A percentile compares a stretch with the other conserved stretches of the same genome.
Evolutionary conservation across 2,329 filamentous ascomycete genomes (phyloP).

Genomic region (Aspergillus transmontanensis): DNA sequence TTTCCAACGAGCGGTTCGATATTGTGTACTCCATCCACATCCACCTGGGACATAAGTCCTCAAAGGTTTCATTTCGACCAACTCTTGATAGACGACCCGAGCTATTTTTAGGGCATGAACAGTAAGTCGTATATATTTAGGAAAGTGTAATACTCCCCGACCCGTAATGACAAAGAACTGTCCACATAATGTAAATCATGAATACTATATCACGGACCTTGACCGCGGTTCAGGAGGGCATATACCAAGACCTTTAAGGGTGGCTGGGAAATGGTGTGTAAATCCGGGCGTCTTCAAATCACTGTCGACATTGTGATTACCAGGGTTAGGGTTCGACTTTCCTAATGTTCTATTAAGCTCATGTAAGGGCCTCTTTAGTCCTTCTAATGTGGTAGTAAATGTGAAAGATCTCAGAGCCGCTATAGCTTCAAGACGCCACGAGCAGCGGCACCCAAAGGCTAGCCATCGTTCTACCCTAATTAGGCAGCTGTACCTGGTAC

Average conservation of each 20-base stretch:
- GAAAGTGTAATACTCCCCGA: neutral
- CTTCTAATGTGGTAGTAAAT: neutral
- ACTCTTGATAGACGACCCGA: neutral
- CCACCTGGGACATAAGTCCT: neutral
- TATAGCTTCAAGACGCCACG: neutral
- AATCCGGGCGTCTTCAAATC: neutral
- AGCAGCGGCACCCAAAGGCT: neutral
- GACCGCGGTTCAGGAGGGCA: neutral
- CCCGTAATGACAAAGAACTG: neutral
- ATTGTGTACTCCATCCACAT: neutral
- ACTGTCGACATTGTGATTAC: neutral
- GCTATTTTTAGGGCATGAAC: neutral
- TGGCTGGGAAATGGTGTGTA: neutral
- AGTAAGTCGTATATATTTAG: neutral
- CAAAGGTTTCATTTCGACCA: neutral
- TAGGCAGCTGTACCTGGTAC: neutral
- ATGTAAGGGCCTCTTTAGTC: neutral
- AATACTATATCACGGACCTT: neutral
- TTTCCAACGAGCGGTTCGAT: neutral
- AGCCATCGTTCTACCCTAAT: neutral
- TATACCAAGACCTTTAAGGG: neutral
- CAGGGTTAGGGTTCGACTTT: neutral
- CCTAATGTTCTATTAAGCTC: neutral
- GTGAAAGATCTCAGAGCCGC: neutral
- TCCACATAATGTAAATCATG: neutral